phyloP scores from a whole-genome alignment of 2,329 filamentous ascomycete genomes.

The Ceratocystis alfenasii region DNA sequence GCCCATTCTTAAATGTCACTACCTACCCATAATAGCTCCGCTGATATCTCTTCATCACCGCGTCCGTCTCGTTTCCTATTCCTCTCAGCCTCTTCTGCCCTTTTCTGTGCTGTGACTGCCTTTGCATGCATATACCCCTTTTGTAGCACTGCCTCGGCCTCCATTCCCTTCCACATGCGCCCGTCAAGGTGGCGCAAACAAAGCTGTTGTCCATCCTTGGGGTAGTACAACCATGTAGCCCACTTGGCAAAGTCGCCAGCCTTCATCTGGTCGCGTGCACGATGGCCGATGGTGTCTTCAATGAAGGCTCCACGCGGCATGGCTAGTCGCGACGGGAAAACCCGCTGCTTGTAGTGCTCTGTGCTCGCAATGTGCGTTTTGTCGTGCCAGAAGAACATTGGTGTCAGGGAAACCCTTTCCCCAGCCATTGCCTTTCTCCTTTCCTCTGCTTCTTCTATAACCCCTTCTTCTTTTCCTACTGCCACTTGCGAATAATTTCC shows the following conservation, averaged over 20 bases:
- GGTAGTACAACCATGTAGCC: constrained; percentile 46
- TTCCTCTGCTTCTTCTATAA: not conserved
- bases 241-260: constrained; percentile 39
- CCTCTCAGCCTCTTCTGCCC: not conserved
- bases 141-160: constrained; percentile 12
- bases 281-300: constrained; percentile 44
- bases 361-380: constrained; percentile 43
- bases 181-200: constrained; percentile 42
- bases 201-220: constrained; percentile 34
- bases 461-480: not conserved
- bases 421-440: not conserved
- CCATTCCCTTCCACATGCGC: constrained; percentile 36
- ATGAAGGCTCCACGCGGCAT: constrained; percentile 44
- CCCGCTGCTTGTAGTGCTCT: constrained; percentile 38
- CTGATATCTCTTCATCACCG: not conserved
- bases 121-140: constrained; percentile 8
- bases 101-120: constrained; percentile 11
- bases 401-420: constrained; percentile 36
- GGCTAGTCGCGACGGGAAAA: constrained; percentile 40
- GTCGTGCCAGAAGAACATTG: constrained; percentile 48
- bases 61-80: not conserved
- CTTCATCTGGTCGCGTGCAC: constrained; percentile 46
- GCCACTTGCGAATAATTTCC: not conserved
- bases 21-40: not conserved
- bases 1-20: not conserved